Conservation (phyloP, 208 protist species). For the Acanthamoeba pearcei region DNA sequence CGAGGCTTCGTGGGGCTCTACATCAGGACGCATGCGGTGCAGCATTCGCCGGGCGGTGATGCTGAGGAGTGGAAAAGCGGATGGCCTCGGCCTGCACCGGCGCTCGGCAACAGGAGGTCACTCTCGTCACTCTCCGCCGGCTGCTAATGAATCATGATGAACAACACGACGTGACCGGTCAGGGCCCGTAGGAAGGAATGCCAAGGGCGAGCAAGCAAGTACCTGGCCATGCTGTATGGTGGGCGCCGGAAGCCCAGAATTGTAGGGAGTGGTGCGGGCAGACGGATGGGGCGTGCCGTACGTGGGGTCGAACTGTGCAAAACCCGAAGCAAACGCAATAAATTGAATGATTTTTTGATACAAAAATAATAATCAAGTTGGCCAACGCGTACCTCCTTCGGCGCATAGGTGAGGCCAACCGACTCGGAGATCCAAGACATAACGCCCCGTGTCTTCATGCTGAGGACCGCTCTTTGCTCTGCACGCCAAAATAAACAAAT, state of each 20-base stretch:
- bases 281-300: neutral
- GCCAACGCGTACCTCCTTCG: neutral
- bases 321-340: neutral
- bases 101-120: too few relatives aligned
- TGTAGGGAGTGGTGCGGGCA: neutral
- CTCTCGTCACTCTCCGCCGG: too few relatives aligned
- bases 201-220: too few relatives aligned
- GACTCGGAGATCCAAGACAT: conserved; percentile 2
- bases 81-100: too few relatives aligned
- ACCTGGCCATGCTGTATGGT: too few relatives aligned
- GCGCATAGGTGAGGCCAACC: neutral
- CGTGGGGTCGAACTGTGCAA: neutral
- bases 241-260: neutral
- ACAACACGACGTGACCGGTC: too few relatives aligned
- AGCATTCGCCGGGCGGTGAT: neutral
- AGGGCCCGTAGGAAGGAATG: too few relatives aligned
- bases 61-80: neutral
- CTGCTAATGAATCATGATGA: too few relatives aligned
- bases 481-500: neutral
- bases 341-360: neutral
- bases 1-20: neutral
- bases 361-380: neutral
- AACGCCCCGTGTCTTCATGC: neutral
- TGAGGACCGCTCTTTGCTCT: conserved; percentile 1
- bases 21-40: neutral